A percentile compares a stretch with the other conserved stretches of the same genome.
phyloP scores from a whole-genome alignment of 2,329 filamentous ascomycete genomes.

The Plectosphaerella plurivora region DNA sequence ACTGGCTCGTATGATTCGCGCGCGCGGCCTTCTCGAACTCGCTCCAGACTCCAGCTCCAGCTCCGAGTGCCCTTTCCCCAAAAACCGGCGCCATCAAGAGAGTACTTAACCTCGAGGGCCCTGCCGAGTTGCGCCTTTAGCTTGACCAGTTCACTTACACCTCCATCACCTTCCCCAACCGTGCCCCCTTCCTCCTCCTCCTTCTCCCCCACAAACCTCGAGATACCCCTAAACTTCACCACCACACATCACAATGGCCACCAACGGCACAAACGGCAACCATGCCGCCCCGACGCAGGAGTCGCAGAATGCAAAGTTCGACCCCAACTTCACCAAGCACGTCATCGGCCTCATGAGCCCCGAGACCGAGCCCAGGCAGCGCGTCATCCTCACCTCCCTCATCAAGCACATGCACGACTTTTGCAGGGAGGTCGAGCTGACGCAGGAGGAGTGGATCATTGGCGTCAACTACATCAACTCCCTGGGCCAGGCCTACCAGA shows the following conservation, averaged over 20 bases:
- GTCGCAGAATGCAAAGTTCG: slow-evolving; percentile 7
- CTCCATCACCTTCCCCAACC: slow-evolving; percentile 69
- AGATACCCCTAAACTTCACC: neutral
- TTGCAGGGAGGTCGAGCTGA: slow-evolving; percentile 83
- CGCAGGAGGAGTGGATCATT: slow-evolving; percentile 24
- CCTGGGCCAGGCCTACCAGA: slow-evolving; percentile 12
- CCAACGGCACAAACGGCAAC: slow-evolving; percentile 6
- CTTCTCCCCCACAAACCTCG: neutral
- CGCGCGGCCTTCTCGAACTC: neutral
- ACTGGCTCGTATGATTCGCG: slow-evolving; percentile 4
- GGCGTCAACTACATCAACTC: slow-evolving; percentile 13
- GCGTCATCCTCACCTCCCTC: slow-evolving; percentile 9
- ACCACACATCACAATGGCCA: slow-evolving; percentile 5
- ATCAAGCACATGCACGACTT: slow-evolving; percentile 76
- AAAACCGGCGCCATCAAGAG: too few relatives aligned
- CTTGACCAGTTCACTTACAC: slow-evolving; percentile 73
- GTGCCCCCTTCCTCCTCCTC: neutral
- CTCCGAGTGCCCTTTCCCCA: neutral
- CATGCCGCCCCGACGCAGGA: slow-evolving; percentile 2
- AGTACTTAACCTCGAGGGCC: neutral
- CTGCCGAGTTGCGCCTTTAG: slow-evolving; percentile 42
- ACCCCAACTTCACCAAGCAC: slow-evolving; percentile 12
- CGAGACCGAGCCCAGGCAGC: slow-evolving; percentile 10
- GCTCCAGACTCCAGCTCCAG: neutral
- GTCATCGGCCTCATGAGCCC: slow-evolving; percentile 13